Percentiles rank a stretch among this genome's conserved stretches.
Conservation (phyloP, 2,329 filamentous ascomycete species). For the Fusarium sororula region DNA sequence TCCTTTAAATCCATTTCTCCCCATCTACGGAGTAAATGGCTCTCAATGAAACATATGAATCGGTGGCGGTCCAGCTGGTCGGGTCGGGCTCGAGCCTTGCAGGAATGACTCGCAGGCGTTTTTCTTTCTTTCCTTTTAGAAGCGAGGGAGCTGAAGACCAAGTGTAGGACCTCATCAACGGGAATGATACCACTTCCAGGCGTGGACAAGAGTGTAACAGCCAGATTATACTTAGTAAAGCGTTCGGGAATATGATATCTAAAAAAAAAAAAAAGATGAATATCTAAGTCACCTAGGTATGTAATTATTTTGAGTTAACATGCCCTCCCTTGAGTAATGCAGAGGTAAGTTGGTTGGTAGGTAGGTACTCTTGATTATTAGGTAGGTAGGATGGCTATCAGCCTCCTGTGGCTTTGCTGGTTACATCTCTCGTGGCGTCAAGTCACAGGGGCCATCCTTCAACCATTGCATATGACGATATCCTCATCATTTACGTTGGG, state of each 20-base stretch:
- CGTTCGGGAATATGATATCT: not conserved
- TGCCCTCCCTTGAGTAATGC: not conserved
- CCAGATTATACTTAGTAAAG: not conserved
- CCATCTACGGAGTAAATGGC: not conserved
- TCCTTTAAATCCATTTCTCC: not conserved
- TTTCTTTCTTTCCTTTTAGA: not conserved
- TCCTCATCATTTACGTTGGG: slow-evolving; percentile 9
- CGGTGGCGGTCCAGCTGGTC: slow-evolving; percentile 5
- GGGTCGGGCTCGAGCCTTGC: slow-evolving; percentile 16
- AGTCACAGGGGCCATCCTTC: slow-evolving; percentile 1
- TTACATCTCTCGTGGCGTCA: slow-evolving; percentile 9
- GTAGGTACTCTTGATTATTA: not conserved
- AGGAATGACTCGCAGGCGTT: slow-evolving; percentile 25
- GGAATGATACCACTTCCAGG: not conserved
- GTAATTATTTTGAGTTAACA: not conserved
- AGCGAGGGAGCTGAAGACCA: not conserved
- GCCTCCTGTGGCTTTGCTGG: slow-evolving; percentile 25
- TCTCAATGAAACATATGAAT: slow-evolving; percentile 22
- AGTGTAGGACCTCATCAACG: not conserved
- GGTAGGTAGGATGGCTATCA: not conserved
- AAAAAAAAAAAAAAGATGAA: too few species aligned
- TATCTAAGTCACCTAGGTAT: not conserved
- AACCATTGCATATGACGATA: not conserved
- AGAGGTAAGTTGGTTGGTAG: not conserved
- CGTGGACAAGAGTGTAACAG: not conserved